Percentiles rank a stretch among this genome's conserved stretches.
phyloP scores from a whole-genome alignment of 2,329 filamentous ascomycete genomes.

The Drechslerella coelobrocha region DNA sequence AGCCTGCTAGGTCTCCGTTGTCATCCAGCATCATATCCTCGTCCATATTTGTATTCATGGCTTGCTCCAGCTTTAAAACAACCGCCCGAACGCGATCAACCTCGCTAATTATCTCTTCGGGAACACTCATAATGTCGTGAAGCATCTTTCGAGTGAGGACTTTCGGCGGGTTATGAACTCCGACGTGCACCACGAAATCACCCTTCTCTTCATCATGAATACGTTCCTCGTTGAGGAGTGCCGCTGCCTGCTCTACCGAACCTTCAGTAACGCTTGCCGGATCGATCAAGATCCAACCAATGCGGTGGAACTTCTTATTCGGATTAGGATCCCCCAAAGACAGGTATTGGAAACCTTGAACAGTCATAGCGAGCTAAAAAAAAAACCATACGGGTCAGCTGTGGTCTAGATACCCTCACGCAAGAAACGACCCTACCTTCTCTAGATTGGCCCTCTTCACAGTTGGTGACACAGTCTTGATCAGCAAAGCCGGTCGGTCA shows the following conservation, averaged over 20 bases:
- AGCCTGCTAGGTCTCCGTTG: slow-evolving; percentile 56
- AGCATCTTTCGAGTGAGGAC: slow-evolving; percentile 54
- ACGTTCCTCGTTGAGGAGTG: slow-evolving; percentile 96
- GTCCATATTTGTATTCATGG: slow-evolving; percentile 58
- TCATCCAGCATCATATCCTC: slow-evolving; percentile 55
- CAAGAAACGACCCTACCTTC: slow-evolving; percentile 56
- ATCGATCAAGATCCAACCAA: slow-evolving; percentile 97
- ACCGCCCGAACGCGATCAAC: slow-evolving; percentile 81
- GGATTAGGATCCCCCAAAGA: slow-evolving; percentile 97
- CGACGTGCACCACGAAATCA: slow-evolving; percentile 96
- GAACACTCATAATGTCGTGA: slow-evolving; percentile 59
- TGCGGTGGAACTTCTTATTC: slow-evolving; percentile 93
- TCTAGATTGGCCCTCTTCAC: slow-evolving; percentile 94
- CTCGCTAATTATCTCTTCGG: slow-evolving; percentile 91
- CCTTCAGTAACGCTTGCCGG: slow-evolving; percentile 70
- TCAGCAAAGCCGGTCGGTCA: slow-evolving; percentile 87
- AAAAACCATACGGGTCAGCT: background rate
- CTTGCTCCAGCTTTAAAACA: slow-evolving; percentile 81
- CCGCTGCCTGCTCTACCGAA: slow-evolving; percentile 83
- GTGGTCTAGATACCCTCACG: background rate
- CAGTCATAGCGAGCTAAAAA: slow-evolving; percentile 53
- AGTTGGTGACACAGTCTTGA: slow-evolving; percentile 97
- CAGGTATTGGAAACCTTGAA: slow-evolving; percentile 69
- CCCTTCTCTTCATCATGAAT: slow-evolving; percentile 92
- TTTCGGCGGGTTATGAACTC: slow-evolving; percentile 83